phyloP scores from a whole-genome alignment of 1,139 yeast genomes.

The Arxiozyma telluris region DNA sequence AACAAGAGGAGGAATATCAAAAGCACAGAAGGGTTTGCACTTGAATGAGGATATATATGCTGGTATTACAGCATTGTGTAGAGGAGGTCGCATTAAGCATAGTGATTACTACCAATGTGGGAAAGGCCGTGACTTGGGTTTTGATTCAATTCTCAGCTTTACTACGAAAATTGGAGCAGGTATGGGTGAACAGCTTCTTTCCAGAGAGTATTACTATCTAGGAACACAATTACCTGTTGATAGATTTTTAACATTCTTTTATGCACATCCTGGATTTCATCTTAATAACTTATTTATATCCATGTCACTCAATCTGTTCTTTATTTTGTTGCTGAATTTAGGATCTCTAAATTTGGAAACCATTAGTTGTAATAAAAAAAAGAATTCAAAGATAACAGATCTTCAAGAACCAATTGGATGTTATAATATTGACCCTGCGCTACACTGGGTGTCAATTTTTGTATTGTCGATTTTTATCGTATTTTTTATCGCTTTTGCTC shows the following conservation, averaged over 20 bases:
- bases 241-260: constrained; percentile 72
- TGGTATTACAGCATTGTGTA: constrained; percentile 70
- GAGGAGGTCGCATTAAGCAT: constrained; percentile 84
- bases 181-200: constrained; percentile 85
- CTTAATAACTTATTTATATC: constrained; percentile 73
- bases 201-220: constrained; percentile 74
- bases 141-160: constrained; percentile 73
- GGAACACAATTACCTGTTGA: constrained; percentile 77
- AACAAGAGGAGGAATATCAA: constrained; percentile 83
- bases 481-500: constrained; percentile 74
- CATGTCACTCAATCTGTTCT: constrained; percentile 61
- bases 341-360: constrained; percentile 60
- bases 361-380: constrained; percentile 46
- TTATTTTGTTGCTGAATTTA: constrained; percentile 56
- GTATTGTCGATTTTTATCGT: constrained; percentile 76
- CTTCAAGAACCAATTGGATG: constrained; percentile 64
- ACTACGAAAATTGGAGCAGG: constrained; percentile 90
- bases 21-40: constrained; percentile 80
- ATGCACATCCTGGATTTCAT: constrained; percentile 90
- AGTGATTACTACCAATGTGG: constrained; percentile 89
- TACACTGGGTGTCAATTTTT: constrained; percentile 74
- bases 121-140: constrained; percentile 83
- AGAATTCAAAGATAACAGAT: constrained; percentile 50
- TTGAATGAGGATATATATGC: constrained; percentile 87
- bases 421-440: constrained; percentile 60